Evolutionary conservation across 345 rosid species (phyloP).

Genomic region (Salix dunnii): DNA sequence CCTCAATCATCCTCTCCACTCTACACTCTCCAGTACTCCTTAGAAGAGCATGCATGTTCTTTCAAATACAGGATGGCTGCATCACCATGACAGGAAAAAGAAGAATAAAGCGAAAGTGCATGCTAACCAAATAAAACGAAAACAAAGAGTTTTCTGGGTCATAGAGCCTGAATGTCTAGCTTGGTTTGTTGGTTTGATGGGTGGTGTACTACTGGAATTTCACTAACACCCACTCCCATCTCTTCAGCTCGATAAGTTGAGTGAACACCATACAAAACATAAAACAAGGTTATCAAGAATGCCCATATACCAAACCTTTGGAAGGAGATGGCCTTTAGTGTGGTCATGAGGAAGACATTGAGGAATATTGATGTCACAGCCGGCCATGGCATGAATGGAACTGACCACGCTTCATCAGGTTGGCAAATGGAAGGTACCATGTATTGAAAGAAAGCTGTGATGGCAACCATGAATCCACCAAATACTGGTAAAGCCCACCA

Average conservation of each 20-base stretch:
- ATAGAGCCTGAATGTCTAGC: conserved; percentile 41
- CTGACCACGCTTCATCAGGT: conserved; percentile 53
- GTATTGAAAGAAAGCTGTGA: conserved; percentile 51
- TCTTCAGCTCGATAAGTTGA: conserved; percentile 80
- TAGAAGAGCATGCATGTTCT: neutral
- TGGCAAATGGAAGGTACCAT: conserved; percentile 21
- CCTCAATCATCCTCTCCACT: neutral
- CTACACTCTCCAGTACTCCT: neutral
- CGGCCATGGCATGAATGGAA: conserved; percentile 95
- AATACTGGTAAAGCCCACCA: conserved; percentile 56
- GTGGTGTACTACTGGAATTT: conserved; percentile 17
- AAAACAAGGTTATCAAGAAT: conserved; percentile 57
- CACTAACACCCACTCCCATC: conserved; percentile 31
- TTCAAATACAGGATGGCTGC: neutral
- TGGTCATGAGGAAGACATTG: conserved; percentile 68
- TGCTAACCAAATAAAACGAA: neutral
- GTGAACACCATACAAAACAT: conserved; percentile 83
- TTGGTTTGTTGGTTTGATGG: conserved; percentile 38
- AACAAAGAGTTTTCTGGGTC: conserved; percentile 3
- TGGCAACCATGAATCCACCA: conserved; percentile 31
- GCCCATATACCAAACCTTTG: conserved; percentile 76
- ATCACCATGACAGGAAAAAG: conserved; percentile 1
- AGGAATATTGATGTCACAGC: conserved; percentile 69
- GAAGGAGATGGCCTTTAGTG: conserved; percentile 53
- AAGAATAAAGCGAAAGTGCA: neutral